phyloP scores from a whole-genome alignment of 805 yeast genomes.

The Wickerhamiella brachini region DNA sequence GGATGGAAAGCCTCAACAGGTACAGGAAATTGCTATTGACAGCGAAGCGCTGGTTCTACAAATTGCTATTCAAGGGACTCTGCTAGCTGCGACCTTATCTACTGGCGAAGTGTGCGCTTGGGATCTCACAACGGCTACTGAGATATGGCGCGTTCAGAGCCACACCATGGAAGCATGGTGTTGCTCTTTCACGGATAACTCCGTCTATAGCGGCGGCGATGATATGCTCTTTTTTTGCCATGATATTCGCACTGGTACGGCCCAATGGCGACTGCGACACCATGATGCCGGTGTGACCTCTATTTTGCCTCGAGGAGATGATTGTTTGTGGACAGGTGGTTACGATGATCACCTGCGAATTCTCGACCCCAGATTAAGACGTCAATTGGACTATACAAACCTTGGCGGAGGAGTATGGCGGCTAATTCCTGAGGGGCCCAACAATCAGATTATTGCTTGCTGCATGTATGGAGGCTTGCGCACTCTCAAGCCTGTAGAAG shows the following conservation, averaged over 20 bases:
- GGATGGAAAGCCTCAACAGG: constrained; percentile 9
- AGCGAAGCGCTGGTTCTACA: constrained; percentile 45
- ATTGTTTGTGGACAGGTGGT: constrained; percentile 68
- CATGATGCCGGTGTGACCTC: constrained; percentile 91
- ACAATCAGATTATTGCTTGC: constrained; percentile 47
- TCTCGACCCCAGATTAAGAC: constrained; percentile 51
- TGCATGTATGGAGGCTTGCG: constrained; percentile 96
- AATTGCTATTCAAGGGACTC: constrained; percentile 16
- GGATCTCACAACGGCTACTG: constrained; percentile 12
- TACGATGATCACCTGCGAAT: constrained; percentile 70
- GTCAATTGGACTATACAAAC: constrained; percentile 30
- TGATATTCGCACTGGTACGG: constrained; percentile 36
- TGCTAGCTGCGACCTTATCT: constrained; percentile 48
- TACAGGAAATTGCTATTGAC: constrained; percentile 32
- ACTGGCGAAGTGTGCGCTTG: constrained; percentile 44
- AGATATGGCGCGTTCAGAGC: constrained; percentile 16
- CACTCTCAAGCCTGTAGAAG: constrained; percentile 29
- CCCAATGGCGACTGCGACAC: constrained; percentile 30
- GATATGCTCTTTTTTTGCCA: constrained; percentile 65
- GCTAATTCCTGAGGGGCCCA: constrained; percentile 45
- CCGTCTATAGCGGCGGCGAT: constrained; percentile 76
- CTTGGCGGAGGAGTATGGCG: constrained; percentile 97
- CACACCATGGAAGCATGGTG: constrained; percentile 87
- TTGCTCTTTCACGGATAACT: constrained; percentile 44
- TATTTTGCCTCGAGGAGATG: constrained; percentile 37